These are phyloP conservation scores for Aspergillus aculeatinus DNA, from an alignment of 2,329 filamentous ascomycete genomes.

Conservation along the genomic window DNA sequence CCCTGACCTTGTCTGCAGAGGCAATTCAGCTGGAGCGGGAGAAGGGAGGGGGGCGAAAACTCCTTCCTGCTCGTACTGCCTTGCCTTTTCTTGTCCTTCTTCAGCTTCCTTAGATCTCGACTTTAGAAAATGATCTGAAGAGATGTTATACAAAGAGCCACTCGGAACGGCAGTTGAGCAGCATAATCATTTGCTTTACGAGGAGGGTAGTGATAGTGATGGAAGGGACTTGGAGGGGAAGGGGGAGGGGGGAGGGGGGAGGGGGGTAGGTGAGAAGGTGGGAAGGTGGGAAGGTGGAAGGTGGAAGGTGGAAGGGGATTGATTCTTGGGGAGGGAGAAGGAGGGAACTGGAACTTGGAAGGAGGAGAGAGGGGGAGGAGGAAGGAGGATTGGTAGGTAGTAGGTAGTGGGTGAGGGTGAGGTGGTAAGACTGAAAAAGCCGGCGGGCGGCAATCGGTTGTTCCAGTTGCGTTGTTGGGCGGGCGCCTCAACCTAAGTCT, in stretches of 20 bases:
- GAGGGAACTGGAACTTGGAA: neutral
- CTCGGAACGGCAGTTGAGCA: constrained; percentile 31
- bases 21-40: neutral
- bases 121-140: constrained; percentile 30
- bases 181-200: constrained; percentile 44
- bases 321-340: constrained; percentile 10
- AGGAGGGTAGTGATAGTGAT: constrained; percentile 23
- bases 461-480: constrained; percentile 3
- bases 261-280: constrained; percentile 13
- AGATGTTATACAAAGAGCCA: constrained; percentile 39
- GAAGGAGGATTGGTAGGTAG: constrained; percentile 10
- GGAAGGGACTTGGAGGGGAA: neutral
- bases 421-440: constrained; percentile 26
- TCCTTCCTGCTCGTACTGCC: constrained; percentile 5
- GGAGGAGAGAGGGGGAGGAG: constrained; percentile 9
- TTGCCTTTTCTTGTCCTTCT: neutral
- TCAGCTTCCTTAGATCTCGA: constrained; percentile 19
- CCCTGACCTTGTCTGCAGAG: constrained; percentile 10
- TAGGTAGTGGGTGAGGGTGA: constrained; percentile 15
- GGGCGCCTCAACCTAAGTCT: neutral
- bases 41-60: constrained; percentile 9
- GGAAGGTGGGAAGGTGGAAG: constrained; percentile 10
- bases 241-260: neutral
- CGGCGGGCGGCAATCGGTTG: constrained; percentile 19
- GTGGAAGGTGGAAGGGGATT: constrained; percentile 9